Percentiles rank a stretch among this genome's conserved stretches.
Conservation (phyloP, 1,284 basidiomycete species). For the Stereum hirsutum region DNA sequence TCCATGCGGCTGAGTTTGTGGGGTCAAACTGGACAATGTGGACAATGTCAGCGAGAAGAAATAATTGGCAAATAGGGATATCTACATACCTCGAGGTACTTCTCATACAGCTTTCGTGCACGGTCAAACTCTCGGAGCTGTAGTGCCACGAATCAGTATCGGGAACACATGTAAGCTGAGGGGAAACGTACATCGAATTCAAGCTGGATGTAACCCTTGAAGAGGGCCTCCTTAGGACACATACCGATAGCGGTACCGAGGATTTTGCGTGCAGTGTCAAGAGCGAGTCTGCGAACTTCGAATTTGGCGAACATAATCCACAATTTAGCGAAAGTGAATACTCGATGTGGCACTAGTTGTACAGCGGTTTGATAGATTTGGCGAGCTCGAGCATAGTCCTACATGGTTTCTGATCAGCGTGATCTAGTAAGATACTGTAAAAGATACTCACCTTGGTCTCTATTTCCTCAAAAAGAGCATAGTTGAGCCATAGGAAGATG, state of each 20-base stretch:
- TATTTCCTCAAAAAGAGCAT: constrained; percentile 95
- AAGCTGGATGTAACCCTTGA: constrained; percentile 91
- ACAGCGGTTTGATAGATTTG: constrained; percentile 92
- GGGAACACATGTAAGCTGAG: too few species aligned
- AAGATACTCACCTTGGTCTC: constrained; percentile 65
- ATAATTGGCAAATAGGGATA: too few species aligned
- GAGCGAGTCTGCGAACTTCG: constrained; percentile 80
- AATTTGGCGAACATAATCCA: constrained; percentile 91
- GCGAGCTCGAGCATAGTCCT: constrained; percentile 80
- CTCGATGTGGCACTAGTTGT: constrained; percentile 87
- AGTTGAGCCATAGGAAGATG: constrained; percentile 95
- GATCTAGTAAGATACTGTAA: neutral
- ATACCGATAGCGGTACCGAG: constrained; percentile 90
- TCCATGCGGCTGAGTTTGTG: constrained; percentile 90
- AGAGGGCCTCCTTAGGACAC: constrained; percentile 91
- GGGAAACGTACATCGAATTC: constrained; percentile 71
- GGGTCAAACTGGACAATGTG: constrained; percentile 61
- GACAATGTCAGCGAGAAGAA: constrained; percentile 6
- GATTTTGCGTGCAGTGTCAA: constrained; percentile 82
- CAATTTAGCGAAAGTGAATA: constrained; percentile 95
- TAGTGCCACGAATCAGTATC: neutral
- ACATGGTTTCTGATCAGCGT: constrained; percentile 5
- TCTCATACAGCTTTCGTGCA: constrained; percentile 88
- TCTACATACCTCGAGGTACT: constrained; percentile 75
- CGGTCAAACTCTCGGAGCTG: too few species aligned